These are phyloP conservation scores for Nymphaea colorata DNA, from an alignment of 164 flowering plant species.

Conservation along the genomic window DNA sequence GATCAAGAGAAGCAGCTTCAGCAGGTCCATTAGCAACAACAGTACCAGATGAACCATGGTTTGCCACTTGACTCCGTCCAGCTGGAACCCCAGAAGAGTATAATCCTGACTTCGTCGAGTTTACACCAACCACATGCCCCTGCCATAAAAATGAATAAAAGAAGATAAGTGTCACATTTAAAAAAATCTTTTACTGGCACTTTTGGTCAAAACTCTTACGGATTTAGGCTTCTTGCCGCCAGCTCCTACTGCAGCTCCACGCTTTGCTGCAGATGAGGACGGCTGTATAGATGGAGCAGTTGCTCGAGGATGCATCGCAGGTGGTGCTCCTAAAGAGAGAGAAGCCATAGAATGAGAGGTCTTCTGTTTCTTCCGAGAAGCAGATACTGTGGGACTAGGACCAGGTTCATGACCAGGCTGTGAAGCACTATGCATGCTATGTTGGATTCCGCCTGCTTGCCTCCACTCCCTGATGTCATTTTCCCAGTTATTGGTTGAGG, in stretches of 20 bases:
- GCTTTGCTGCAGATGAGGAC: conserved; percentile 17
- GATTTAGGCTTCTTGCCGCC: conserved; percentile 39
- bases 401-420: conserved; percentile 49
- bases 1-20: conserved; percentile 35
- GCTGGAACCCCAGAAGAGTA: conserved; percentile 45
- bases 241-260: conserved; percentile 11
- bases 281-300: conserved; percentile 33
- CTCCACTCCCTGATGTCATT: conserved; percentile 70
- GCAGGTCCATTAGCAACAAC: conserved; percentile 36
- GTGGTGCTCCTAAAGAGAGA: conserved; percentile 26
- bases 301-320: conserved; percentile 27
- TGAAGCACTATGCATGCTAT: conserved; percentile 27
- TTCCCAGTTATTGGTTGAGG: background rate
- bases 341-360: conserved; percentile 38
- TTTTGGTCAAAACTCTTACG: conserved; percentile 16
- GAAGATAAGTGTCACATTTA: background rate
- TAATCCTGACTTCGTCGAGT: conserved; percentile 36
- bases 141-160: conserved; percentile 2
- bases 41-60: conserved; percentile 38
- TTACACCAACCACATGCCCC: conserved; percentile 25
- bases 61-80: conserved; percentile 40
- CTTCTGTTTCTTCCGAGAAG: conserved; percentile 78
- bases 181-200: background rate
- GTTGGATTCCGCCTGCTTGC: conserved; percentile 45
- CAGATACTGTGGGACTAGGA: conserved; percentile 67